A percentile compares a stretch with the other conserved stretches of the same genome.
Evolutionary conservation across 106 monocot genomes (phyloP).

Genomic region (Triglochin maritima): DNA sequence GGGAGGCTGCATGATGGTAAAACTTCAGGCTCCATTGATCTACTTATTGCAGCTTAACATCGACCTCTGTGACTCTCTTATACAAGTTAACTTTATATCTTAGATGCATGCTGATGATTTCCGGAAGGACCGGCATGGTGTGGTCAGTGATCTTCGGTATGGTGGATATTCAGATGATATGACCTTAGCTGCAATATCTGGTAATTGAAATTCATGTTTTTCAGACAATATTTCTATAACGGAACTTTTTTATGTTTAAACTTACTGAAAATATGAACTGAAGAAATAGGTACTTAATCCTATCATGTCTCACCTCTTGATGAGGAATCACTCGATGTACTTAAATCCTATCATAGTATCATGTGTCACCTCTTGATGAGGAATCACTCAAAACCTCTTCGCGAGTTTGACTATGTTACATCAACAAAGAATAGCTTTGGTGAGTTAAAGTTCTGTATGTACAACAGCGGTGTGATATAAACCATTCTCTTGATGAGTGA

Average conservation of each 20-base stretch:
- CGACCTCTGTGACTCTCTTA: background rate
- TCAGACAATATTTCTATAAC: background rate
- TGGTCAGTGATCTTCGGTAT: constrained; percentile 79
- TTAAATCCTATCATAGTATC: too few species aligned
- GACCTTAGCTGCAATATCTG: constrained; percentile 97
- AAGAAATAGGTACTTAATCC: background rate
- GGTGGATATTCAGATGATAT: constrained; percentile 99
- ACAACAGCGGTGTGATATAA: too few species aligned
- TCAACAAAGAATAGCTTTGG: too few species aligned
- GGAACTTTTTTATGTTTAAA: background rate
- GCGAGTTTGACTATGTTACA: too few species aligned
- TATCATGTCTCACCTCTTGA: too few species aligned
- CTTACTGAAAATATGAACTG: background rate
- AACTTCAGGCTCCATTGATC: background rate
- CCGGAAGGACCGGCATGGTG: constrained; percentile 62
- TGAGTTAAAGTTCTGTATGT: too few species aligned
- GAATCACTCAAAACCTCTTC: too few species aligned
- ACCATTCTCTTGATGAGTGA: too few species aligned
- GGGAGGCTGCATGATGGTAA: constrained; percentile 99
- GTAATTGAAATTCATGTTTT: constrained; percentile 20
- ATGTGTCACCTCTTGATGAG: too few species aligned
- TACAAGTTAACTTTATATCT: constrained; percentile 13
- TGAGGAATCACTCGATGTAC: too few species aligned
- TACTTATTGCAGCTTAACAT: background rate
- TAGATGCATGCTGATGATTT: constrained; percentile 99